Percentiles rank a stretch among this genome's conserved stretches.
These are phyloP conservation scores for Dictyostelium discoideum DNA, from an alignment of 78 protist species.

Conservation along the genomic window dicty_2.7 NC_007089.4:281501-282000, in stretches of 20 bases:
- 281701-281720: slow-evolving; percentile 62
- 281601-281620: slow-evolving; percentile 79
- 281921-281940: neutral
- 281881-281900: neutral
- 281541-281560: neutral
- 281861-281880: neutral
- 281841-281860: neutral
- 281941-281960: slow-evolving; percentile 44
- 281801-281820: slow-evolving; percentile 3
- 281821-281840: neutral
- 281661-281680: slow-evolving; percentile 32
- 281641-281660: slow-evolving; percentile 80
- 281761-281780: slow-evolving; percentile 38
- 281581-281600: slow-evolving; percentile 51
- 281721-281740: slow-evolving; percentile 46
- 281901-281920: neutral
- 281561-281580: neutral
- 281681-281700: slow-evolving; percentile 69
- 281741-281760: neutral
- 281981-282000: slow-evolving; percentile 13
- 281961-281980: slow-evolving; percentile 19
- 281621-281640: slow-evolving; percentile 79
- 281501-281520: too few relatives aligned
- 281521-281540: neutral
- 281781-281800: slow-evolving; percentile 76